phyloP scores from a whole-genome alignment of 352 stramenopile genomes.

The Phytophthora vignae region DNA sequence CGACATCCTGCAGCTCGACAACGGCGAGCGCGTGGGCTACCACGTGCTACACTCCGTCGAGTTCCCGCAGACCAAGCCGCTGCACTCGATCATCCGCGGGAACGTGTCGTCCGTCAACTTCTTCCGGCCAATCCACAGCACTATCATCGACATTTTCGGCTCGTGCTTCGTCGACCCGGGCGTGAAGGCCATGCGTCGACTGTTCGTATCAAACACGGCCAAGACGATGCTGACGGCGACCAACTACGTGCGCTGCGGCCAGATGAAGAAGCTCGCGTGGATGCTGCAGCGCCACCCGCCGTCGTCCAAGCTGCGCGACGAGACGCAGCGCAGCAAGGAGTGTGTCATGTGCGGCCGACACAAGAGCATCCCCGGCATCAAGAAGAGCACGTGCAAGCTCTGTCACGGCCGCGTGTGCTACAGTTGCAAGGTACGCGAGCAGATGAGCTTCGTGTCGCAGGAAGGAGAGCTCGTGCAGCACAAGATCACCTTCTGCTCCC shows the following conservation, averaged over 20 bases:
- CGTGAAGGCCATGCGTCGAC: slow-evolving; percentile 4
- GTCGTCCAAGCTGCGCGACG: slow-evolving; percentile 13
- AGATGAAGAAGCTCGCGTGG: slow-evolving; percentile 70
- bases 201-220: slow-evolving; percentile 17
- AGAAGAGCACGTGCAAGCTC: slow-evolving; percentile 35
- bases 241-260: slow-evolving; percentile 48
- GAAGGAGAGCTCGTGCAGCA: slow-evolving; percentile 42
- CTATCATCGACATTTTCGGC: slow-evolving; percentile 33
- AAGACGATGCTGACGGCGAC: slow-evolving; percentile 23
- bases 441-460: slow-evolving; percentile 47
- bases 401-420: slow-evolving; percentile 26
- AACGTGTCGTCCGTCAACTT: slow-evolving; percentile 29
- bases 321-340: slow-evolving; percentile 11
- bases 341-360: slow-evolving; percentile 36
- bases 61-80: slow-evolving; percentile 32
- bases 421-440: slow-evolving; percentile 36
- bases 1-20: slow-evolving; percentile 24
- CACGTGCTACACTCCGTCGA: slow-evolving; percentile 32
- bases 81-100: slow-evolving; percentile 18
- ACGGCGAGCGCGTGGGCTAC: slow-evolving; percentile 32
- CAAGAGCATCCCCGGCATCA: slow-evolving; percentile 30
- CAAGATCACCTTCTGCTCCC: slow-evolving; percentile 47
- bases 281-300: slow-evolving; percentile 27
- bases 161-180: slow-evolving; percentile 27
- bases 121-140: slow-evolving; percentile 32